Evolutionary conservation across 164 flowering plant species (phyloP), one percentile per base, ranked within the genome.

Genomic region (Vitis amurensis): DNA sequence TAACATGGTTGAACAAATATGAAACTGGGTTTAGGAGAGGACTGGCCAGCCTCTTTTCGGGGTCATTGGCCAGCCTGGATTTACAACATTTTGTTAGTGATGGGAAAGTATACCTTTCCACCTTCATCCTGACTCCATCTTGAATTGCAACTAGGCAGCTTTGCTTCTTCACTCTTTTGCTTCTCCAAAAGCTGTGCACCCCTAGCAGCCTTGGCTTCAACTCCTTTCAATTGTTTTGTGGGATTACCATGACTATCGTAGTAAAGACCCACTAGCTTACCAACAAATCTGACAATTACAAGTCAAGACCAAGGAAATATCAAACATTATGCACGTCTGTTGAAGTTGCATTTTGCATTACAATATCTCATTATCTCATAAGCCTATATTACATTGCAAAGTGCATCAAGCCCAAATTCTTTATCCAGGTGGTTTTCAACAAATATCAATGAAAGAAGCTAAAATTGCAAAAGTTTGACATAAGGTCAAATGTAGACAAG

Each of bases 81-180:
- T 23, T 23, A 23, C 27, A 23, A 23, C 27, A 23, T 2, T 23
- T 23, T 23, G 27, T 23, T 23, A 23, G 27, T 23, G 7, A 12
- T 53, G 56, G 56, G 44, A 3, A 37, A 3, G 1, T 69, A 72
- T 82, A 89, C 98, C 93, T 90, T 86, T 67, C 98, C 96, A 50
- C 99, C 99, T 63, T 92, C 93, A 13, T 87, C 83, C 68, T 92
- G 96, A 76, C 98, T 95, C 99, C 99, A 95, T 73, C 80, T 84
- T 37, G 98, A 95, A 73, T 88, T 95, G 84, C 99, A 92, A 76
- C 79, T 80, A 27, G 88, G 82, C 49, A 83, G 73, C 77, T 91
- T 89, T 3, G 90, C 90, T 76, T 95, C 99, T 82, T 92, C 97
- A 1, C 27, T 74, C 79, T 92, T 88, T 81, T 92, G 97, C 67